phyloP scores from a whole-genome alignment of 2,329 filamentous ascomycete genomes.

The Dactylonectria macrodidyma region DNA sequence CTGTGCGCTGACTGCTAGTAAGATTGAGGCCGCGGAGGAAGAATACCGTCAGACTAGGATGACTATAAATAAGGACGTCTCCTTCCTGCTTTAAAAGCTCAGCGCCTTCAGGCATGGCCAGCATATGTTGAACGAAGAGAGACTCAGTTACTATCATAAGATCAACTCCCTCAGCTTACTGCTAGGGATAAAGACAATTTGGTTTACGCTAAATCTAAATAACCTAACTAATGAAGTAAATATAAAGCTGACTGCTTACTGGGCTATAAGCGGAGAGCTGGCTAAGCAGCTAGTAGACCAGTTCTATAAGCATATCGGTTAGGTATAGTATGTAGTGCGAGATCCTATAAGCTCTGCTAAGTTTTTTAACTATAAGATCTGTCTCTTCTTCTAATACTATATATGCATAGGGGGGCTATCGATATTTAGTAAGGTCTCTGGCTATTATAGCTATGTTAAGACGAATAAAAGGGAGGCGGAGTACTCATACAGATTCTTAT shows the following conservation, averaged over 20 bases:
- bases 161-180: neutral
- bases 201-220: neutral
- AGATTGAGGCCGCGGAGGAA: neutral
- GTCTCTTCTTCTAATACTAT: neutral
- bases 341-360: neutral
- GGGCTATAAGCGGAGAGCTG: neutral
- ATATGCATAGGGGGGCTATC: neutral
- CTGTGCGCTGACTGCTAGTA: neutral
- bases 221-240: neutral
- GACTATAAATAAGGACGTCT: neutral
- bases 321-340: neutral
- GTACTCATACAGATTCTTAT: neutral
- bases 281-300: neutral
- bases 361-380: neutral
- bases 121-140: neutral
- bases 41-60: neutral
- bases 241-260: neutral
- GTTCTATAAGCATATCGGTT: neutral
- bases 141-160: neutral
- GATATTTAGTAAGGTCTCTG: neutral
- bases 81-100: neutral
- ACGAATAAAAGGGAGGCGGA: neutral
- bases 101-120: neutral
- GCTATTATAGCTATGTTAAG: neutral
- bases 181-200: neutral